Percentiles rank a stretch among this genome's conserved stretches.
Conservation (phyloP, 2,329 filamentous ascomycete species). For the Aspergillus oerlinghausenensis region DNA sequence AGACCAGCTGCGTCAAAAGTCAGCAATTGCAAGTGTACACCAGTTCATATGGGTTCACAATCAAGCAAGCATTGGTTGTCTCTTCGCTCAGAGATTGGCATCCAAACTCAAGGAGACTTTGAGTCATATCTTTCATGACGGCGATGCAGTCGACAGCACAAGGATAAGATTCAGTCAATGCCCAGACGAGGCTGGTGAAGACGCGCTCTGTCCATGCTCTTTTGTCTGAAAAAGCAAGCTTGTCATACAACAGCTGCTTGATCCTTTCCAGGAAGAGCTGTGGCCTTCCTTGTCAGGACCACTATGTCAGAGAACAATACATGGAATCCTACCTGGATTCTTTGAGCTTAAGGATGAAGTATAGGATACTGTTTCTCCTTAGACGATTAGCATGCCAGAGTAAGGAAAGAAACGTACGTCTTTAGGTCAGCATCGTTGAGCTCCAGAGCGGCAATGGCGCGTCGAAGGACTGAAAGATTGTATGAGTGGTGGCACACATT, state of each 20-base stretch:
- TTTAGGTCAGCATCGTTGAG: conserved; percentile 62
- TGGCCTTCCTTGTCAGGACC: conserved; percentile 22
- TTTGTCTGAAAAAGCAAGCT: conserved; percentile 49
- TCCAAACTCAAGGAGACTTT: conserved; percentile 42
- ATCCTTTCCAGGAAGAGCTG: conserved; percentile 47
- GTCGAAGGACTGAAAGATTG: conserved; percentile 46
- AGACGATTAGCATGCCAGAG: not conserved
- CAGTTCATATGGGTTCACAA: conserved; percentile 27
- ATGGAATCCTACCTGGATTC: conserved; percentile 42
- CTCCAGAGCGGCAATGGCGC: conserved; percentile 58
- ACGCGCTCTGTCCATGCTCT: conserved; percentile 63
- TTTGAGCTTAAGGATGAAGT: conserved; percentile 64
- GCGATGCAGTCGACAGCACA: conserved; percentile 32
- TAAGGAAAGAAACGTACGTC: conserved; percentile 32
- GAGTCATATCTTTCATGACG: conserved; percentile 14
- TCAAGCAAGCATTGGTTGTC: conserved; percentile 51
- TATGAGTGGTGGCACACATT: not conserved
- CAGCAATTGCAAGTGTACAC: not conserved
- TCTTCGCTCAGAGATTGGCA: conserved; percentile 51
- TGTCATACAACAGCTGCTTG: conserved; percentile 59
- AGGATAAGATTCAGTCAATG: conserved; percentile 49
- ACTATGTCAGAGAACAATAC: not conserved
- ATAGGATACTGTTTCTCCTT: conserved; percentile 46
- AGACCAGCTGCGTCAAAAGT: conserved; percentile 58
- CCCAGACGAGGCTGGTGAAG: conserved; percentile 64